A percentile compares a stretch with the other conserved stretches of the same genome.
phyloP scores from a whole-genome alignment of 164 flowering plant species.

The Platanus orientalis region DNA sequence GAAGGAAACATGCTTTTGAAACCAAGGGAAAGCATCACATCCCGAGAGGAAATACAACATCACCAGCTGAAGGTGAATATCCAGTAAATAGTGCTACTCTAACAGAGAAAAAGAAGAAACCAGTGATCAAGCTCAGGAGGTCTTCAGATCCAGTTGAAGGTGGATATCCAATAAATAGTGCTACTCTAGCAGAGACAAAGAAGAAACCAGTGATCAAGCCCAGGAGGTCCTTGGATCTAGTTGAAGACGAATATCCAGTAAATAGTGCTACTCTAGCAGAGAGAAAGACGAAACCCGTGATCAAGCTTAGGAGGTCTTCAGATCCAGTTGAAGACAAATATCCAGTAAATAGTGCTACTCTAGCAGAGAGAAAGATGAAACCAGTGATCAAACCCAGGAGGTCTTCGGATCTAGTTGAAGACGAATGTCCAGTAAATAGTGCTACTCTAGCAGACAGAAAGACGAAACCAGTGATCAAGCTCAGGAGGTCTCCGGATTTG shows the following conservation, averaged over 20 bases:
- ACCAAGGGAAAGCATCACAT: slow-evolving; percentile 24
- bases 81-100: slow-evolving; percentile 2
- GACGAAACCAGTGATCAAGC: too few species aligned
- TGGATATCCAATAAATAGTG: slow-evolving; percentile 2
- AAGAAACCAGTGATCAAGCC: slow-evolving; percentile 9
- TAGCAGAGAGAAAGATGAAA: slow-evolving; percentile 14
- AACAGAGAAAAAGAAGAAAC: slow-evolving; percentile 14
- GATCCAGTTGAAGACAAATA: slow-evolving; percentile 10
- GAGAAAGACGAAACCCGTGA: slow-evolving; percentile 11
- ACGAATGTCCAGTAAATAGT: too few species aligned
- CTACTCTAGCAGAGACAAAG: slow-evolving; percentile 9
- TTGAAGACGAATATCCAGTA: slow-evolving; percentile 9
- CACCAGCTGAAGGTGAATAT: slow-evolving; percentile 11
- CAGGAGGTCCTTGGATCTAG: too few species aligned
- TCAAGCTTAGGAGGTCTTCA: too few species aligned
- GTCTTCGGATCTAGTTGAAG: too few species aligned
- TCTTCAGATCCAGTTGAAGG: slow-evolving; percentile 14
- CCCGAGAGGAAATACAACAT: slow-evolving; percentile 18
- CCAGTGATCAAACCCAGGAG: not conserved
- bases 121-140: slow-evolving; percentile 1
- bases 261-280: slow-evolving; percentile 5
- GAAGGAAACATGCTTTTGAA: slow-evolving; percentile 28
- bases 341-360: slow-evolving; percentile 3
- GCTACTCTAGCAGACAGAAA: too few species aligned
- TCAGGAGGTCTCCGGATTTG: slow-evolving; percentile 15